Evolutionary conservation across 2,329 filamentous ascomycete species (phyloP).

Genomic region (Claviceps capensis): DNA sequence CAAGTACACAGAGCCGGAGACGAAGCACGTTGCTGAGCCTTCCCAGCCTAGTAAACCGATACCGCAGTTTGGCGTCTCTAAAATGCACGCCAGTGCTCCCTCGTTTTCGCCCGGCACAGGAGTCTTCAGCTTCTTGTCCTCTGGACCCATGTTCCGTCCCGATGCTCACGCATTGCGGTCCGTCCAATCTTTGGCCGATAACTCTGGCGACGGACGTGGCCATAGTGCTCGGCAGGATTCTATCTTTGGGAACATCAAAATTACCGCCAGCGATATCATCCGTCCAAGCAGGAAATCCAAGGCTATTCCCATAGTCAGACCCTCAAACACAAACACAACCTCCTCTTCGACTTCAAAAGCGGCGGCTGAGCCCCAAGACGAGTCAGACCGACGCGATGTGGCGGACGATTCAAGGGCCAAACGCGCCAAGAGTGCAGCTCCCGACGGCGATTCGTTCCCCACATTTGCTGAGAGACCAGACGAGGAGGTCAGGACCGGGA

Average conservation of each 20-base stretch:
- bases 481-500: conserved; percentile 7
- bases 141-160: conserved; percentile 57
- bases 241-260: conserved; percentile 58
- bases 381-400: conserved; percentile 39
- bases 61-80: conserved; percentile 23
- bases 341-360: conserved; percentile 19
- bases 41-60: conserved; percentile 13
- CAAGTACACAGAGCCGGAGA: neutral
- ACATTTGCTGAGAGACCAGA: conserved; percentile 50
- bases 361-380: conserved; percentile 13
- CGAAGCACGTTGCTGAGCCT: conserved; percentile 1
- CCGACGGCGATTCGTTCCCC: conserved; percentile 59
- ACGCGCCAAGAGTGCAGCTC: conserved; percentile 51
- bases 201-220: conserved; percentile 33
- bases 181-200: conserved; percentile 27
- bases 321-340: conserved; percentile 33
- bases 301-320: conserved; percentile 66
- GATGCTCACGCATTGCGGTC: conserved; percentile 69
- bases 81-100: conserved; percentile 57
- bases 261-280: conserved; percentile 45
- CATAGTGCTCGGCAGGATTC: conserved; percentile 31
- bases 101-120: conserved; percentile 55
- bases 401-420: conserved; percentile 59
- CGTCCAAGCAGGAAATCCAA: conserved; percentile 63
- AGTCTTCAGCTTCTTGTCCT: conserved; percentile 55